Evolutionary conservation across 306 rosid genomes (phyloP), one percentile per base, ranked within the genome.

Genomic region (Castanea sativa): DNA sequence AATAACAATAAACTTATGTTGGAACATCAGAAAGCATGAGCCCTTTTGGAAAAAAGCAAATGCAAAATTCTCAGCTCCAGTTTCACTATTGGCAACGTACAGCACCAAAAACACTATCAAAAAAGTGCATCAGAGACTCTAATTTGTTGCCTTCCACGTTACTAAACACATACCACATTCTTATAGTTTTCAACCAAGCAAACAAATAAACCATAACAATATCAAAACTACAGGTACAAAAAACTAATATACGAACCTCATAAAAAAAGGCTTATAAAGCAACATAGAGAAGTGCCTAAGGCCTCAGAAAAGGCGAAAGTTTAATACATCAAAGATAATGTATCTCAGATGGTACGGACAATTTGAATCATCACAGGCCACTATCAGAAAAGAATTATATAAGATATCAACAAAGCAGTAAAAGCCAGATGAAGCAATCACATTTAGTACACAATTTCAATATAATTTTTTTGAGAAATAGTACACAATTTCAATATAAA

Each of bases 101-200:
- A 94, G 98, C 98, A 85, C 98, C 86, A 88, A 78, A n/a, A n/a
- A 13, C 92, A 57, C 91, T 87, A 92, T 63, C 0, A 60, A 80
- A 30, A 16, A 23, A 85, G 88, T 82, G 89, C 82, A 74, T 79
- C 94, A 94, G 97, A 85, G 98, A 94, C 98, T 94, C 98, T 94
- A 94, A 92, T 67, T 91, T 90, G 87, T 94, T 92, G 97, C 98
- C 98, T 85, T 76, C n/a, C 12, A 9, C 14, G 19, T 18, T 5
- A 8, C 25, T 0, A 1, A 14, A 10, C 9, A 2, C 18, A 19
- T 20, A 32, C 8, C 6, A 18, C 1, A 13, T 2, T 61, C 27
- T 2, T 2, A 60, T 1, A 25, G 27, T 25, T 25, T 25, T 25
- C 27, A 25, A 35, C 41, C 41, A 35, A 35, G 41, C 41, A 35